Base-by-base conservation (phyloP, 768 basidiomycete genomes). In the Dentipellis sp. region DNA sequence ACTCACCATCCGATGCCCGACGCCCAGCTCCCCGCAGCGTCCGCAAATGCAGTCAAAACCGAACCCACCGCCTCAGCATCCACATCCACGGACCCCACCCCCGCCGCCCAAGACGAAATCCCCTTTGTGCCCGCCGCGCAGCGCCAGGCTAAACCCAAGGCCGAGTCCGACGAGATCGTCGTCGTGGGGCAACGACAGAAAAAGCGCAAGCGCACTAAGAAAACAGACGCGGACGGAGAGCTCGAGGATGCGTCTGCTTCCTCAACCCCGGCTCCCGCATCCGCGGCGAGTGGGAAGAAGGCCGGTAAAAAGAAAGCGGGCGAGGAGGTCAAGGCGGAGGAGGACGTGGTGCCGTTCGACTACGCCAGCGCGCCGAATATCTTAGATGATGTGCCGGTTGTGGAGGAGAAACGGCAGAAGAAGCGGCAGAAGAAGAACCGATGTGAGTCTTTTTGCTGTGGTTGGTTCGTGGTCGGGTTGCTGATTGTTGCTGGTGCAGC, bases 91-190 rank as follows among this genome's bases (percentile, higher is more conserved):
- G 59, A 46, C 42, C 19, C 40, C 10, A 73, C 71, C 42, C 19
- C 40, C 10, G 73, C 71, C 21, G 78, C 75, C 68, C 78, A 82
- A 53, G 77, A 81, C 37, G 90, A 91, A 68, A 79, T 93, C 7
- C 83, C 91, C 1, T 94, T 84, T 60, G 75, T 94, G 9, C 91
- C 91, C 49, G 77, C 81, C 1, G 69, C 79, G 0, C 77, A 83
- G 63, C 80, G 91, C 19, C 65, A 64, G 51, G 68, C 64, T 39
- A 57, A 62, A 23, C 19, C 10, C 48, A 40, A 64, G 36, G 66
- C 64, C 17, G 70, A 71, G 35, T 81, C 84, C 47, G 89, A 88
- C 64, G 73, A 80, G 1, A 83, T 92, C 53, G 80, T 91, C 6
- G 76, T 86, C 12, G 86, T 90, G 16, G 88, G 88, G 7, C 82